phyloP scores from a whole-genome alignment of 202 grass and related monocot species.

The Setaria viridis region DNA sequence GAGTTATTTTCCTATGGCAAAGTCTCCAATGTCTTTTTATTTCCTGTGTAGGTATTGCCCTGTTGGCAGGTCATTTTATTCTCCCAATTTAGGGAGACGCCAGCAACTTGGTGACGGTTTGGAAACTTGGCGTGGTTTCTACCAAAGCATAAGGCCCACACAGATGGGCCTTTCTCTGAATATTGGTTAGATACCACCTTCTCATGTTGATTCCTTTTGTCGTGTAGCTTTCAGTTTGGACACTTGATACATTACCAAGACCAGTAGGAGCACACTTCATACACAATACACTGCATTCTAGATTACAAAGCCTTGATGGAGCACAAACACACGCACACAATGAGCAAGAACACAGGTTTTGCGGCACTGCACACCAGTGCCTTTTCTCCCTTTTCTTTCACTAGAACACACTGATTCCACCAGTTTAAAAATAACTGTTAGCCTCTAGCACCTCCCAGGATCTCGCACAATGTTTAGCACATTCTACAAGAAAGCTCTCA shows the following conservation, averaged over 20 bases:
- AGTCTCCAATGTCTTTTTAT: neutral
- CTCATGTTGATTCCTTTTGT: conserved; percentile 1
- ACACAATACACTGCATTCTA: conserved; percentile 3
- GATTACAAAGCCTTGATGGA: neutral
- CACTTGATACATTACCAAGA: neutral
- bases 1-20: conserved; percentile 2
- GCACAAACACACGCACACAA: too few species aligned
- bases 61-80: conserved; percentile 93
- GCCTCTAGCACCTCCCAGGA: too few species aligned
- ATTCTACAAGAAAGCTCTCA: too few species aligned
- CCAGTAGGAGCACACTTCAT: neutral
- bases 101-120: conserved; percentile 86
- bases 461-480: too few species aligned
- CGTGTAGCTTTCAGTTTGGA: conserved; percentile 10
- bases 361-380: too few species aligned
- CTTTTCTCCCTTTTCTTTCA: too few species aligned
- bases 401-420: too few species aligned
- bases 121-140: conserved; percentile 97
- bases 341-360: too few species aligned
- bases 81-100: conserved; percentile 79
- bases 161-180: conserved; percentile 97
- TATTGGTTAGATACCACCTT: conserved; percentile 66
- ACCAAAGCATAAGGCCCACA: conserved; percentile 94
- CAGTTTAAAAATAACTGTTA: too few species aligned
- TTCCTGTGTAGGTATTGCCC: conserved; percentile 75